Evolutionary conservation across 1,139 yeast species (phyloP).

Genomic region (Yamadazyma mexicana): DNA sequence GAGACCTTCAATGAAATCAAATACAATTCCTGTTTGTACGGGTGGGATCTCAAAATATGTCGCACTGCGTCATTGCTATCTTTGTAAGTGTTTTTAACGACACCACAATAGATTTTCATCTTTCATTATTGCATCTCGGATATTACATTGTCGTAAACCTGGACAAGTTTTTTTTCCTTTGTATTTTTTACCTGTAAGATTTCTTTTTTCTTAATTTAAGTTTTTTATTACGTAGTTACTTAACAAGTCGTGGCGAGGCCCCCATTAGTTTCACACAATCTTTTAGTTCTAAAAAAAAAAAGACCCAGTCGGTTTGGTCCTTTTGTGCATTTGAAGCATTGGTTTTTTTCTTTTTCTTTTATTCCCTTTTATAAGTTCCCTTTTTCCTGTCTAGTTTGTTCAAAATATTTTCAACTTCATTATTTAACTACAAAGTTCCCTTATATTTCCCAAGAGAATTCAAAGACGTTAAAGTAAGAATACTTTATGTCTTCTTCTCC

Average conservation of each 20-base stretch:
- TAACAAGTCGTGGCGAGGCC: neutral
- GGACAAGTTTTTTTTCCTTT: too few relatives aligned
- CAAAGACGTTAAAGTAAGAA: too few relatives aligned
- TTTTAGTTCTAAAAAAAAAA: neutral
- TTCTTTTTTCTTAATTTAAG: too few relatives aligned
- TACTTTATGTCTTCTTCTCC: conserved; percentile 6
- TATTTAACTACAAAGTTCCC: too few relatives aligned
- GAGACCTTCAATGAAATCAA: too few relatives aligned
- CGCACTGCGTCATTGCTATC: conserved; percentile 1
- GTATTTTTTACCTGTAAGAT: too few relatives aligned
- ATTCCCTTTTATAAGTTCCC: neutral
- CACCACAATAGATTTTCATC: neutral
- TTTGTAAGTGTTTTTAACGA: neutral
- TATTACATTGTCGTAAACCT: too few relatives aligned
- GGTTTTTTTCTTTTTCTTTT: neutral
- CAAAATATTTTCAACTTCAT: too few relatives aligned
- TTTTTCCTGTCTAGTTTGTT: neutral
- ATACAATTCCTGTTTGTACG: too few relatives aligned
- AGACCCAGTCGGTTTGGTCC: neutral
- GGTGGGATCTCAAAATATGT: neutral
- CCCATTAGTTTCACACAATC: neutral
- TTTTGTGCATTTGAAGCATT: neutral
- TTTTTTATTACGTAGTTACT: conserved; percentile 1
- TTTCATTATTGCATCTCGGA: too few relatives aligned
- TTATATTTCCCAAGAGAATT: too few relatives aligned